These are phyloP conservation scores for Plasmodium coatneyi DNA, from an alignment of 169 alveolate genomes.

Conservation along the genomic window DNA sequence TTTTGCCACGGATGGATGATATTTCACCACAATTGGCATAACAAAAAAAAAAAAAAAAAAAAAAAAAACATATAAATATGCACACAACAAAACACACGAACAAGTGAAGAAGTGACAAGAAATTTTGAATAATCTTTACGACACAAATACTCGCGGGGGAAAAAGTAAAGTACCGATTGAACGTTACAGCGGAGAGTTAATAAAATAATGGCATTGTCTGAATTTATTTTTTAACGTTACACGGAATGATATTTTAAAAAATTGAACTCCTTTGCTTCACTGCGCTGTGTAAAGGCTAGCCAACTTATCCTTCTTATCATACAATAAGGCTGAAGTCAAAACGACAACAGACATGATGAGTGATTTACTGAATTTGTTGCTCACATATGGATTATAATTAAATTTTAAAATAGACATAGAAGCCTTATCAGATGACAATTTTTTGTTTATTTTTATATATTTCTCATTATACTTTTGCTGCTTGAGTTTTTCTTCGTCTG, in stretches of 20 bases:
- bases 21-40: background rate
- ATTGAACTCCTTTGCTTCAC: background rate
- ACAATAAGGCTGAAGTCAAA: constrained; percentile 30
- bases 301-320: constrained; percentile 32
- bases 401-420: constrained; percentile 2
- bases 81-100: background rate
- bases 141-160: background rate
- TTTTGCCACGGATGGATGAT: background rate
- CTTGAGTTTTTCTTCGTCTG: constrained; percentile 61
- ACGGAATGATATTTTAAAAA: background rate
- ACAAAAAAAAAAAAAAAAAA: background rate
- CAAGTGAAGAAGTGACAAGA: background rate
- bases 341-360: constrained; percentile 24
- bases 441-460: constrained; percentile 52
- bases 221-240: background rate
- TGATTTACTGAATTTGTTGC: constrained; percentile 24
- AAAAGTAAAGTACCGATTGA: background rate
- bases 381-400: background rate
- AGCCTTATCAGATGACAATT: constrained; percentile 7
- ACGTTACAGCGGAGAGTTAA: background rate
- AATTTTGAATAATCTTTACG: background rate
- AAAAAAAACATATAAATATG: background rate
- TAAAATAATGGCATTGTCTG: background rate
- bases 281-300: background rate
- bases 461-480: constrained; percentile 59